Base-by-base conservation (phyloP, 768 basidiomycete genomes). In the Amanita subjunquillea region DNA sequence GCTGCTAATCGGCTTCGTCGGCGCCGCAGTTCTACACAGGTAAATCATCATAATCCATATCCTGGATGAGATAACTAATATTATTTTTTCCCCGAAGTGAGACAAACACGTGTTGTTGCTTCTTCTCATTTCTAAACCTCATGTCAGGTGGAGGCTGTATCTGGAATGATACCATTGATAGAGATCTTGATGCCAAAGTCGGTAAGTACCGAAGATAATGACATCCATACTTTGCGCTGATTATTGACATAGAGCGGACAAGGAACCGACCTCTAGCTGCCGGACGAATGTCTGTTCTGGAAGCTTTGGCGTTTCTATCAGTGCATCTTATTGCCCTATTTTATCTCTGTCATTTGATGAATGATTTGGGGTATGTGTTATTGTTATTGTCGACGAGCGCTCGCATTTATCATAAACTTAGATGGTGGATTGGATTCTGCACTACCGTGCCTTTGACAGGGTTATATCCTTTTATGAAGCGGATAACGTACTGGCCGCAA, bases 391-490 rank as follows among this genome's bases (percentile, higher is more conserved):
- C 20, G 39, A 40, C 2, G 7, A 25, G 44, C 15, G 44, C 20
- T n/a, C 6, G n/a, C 6, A 15, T 29, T 37, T 43, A 12, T 32
- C 30, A 52, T 40, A 8, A 25, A 44, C 32, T 32, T 40, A 64
- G 63, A 2, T 61, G 59, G 50, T 48, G 54, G 12, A 42, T 62
- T 29, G 62, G 60, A 7, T 50, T 56, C 15, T 42, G 56, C 6
- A 58, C 59, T 4, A 61, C 62, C 40, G 61, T 65, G 37, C 63
- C 63, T 1, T 12, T 65, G 13, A 56, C 57, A 22, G 66, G 59
- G 4, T n/a, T 69, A 13, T 72, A 73, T 56, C 72, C 72, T 29
- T 59, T 72, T 23, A 69, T 70, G 67, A 73, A 73, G 59, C 64
- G 71, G 7, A 62, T 65, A 47, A 72, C 71, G 2, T 64, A 68